Conservation (phyloP, 805 yeast species). For the Saccharomycopsis synnaedendra region DNA sequence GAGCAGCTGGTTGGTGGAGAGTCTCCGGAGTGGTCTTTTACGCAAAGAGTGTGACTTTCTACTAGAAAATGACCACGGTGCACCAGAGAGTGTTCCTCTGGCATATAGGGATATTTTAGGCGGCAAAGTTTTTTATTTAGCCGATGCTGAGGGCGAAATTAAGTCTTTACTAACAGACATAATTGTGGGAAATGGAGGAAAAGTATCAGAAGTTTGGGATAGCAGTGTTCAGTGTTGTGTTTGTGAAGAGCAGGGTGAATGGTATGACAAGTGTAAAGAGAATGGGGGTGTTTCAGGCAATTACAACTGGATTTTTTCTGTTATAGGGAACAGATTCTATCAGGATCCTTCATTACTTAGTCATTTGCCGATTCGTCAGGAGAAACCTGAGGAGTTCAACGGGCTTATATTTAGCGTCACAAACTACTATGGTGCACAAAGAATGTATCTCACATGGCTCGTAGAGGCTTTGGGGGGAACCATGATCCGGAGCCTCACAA, state of each 20-base stretch:
- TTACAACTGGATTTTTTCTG: constrained; percentile 63
- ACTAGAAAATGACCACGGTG: constrained; percentile 18
- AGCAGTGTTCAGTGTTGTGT: constrained; percentile 19
- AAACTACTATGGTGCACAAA: constrained; percentile 76
- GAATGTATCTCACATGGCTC: constrained; percentile 57
- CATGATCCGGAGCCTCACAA: constrained; percentile 55
- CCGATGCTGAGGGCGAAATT: constrained; percentile 45
- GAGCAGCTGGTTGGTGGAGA: constrained; percentile 74
- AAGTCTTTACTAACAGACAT: constrained; percentile 8
- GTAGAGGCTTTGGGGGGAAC: constrained; percentile 63
- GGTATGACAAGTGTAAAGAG: constrained; percentile 35
- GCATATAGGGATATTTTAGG: constrained; percentile 23
- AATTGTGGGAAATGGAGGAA: neutral
- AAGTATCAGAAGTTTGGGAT: constrained; percentile 7
- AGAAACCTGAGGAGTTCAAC: constrained; percentile 41
- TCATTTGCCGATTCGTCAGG: constrained; percentile 46
- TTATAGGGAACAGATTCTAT: constrained; percentile 43
- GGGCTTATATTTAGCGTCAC: constrained; percentile 56
- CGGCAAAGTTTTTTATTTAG: constrained; percentile 37
- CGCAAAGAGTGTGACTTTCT: constrained; percentile 45
- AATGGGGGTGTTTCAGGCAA: constrained; percentile 39
- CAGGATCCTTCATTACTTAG: constrained; percentile 32
- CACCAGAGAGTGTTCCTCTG: neutral
- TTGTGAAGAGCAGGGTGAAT: constrained; percentile 31
- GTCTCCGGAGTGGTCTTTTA: constrained; percentile 39